Evolutionary conservation across 208 protist species (phyloP), one percentile per base, ranked within the genome.

Genomic region (Trypanosoma melophagium): DNA sequence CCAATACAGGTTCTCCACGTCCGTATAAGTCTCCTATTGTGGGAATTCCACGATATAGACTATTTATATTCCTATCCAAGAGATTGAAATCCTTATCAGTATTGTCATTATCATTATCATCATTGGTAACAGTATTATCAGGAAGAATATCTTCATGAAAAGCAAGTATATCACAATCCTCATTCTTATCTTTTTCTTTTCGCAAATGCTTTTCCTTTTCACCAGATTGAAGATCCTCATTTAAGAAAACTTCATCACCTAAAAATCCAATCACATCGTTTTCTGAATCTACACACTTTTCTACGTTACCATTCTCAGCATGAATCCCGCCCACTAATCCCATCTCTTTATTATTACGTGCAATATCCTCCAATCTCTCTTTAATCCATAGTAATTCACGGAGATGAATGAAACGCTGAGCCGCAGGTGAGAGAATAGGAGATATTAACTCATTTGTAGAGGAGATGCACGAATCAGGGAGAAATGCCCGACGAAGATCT

Each of bases 381-480:
- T 78, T 59, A 13, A 95, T 65, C 87, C 89, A 95, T 2, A 68
- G 59, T n/a, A 92, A 66, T 41, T 84, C 81, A 10, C 84, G 83
- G 58, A 89, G 68, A 10, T 71, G 60, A 59, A 88, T 50, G 38
- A 81, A 83, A 50, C 71, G 68, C 64, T 78, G 64, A 9, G 76
- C 74, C 2, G 68, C 54, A 13, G 80, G 61, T 3, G 77, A 61
- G 0, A 45, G 10, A 19, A 14, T 17, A 25, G 31, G 22, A 21
- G 60, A 62, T 16, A 42, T 21, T 22, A 19, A 28, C 21, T 2
- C 16, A 21, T 3, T 51, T n/a, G 38, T 35, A 3, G 13, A 7
- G 12, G 13, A 7, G 13, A 52, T 25, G 1, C 8, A 47, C 25
- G 79, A 49, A 54, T 72, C 69, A 22, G 65, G 53, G 24, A 67